Evolutionary conservation across 768 basidiomycete genomes (phyloP), one percentile per base, ranked within the genome.

Genomic region (Leccinum broughii): DNA sequence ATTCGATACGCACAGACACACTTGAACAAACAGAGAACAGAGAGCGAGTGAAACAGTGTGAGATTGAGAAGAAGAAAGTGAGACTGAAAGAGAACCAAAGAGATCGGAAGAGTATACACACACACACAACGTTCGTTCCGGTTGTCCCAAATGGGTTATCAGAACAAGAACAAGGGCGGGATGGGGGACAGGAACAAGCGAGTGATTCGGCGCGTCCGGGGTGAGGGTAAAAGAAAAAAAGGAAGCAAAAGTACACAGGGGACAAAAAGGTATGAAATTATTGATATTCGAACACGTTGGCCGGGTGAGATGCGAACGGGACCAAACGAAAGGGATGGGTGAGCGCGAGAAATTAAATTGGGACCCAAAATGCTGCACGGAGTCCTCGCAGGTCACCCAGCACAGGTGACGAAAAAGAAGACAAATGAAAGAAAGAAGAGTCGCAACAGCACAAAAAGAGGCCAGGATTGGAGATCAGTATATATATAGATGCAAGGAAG

Each of bases 401-500:
- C 44, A 46, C 44, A 46, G 44, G 44, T 13, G 20, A 46, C 11
- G 44, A 46, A 46, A 20, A 20, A 4, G 20, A 59, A 49, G 49
- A 67, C 10, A 28, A 6, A 8, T 9, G 10, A 41, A 6, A 35
- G 30, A 24, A 20, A 32, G 3, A 28, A 44, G 39, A 44, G n/a
- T 44, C n/a, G 5, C n/a, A 6, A 59, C 35, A 28, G 15, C 48
- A 39, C 11, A 35, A 32, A 35, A 28, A 46, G 22, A 39, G 10
- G 30, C 17, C 28, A 24, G 52, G 24, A 5, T 28, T 2, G 14
- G 51, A 22, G 20, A 17, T 51, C 57, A 55, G 28, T 59, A 70
- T 59, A 70, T 61, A 69, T 70, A 24, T 46, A 50, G 6, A 68
- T 62, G 64, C 63, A 64, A 66, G 57, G 57, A 53, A 56, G 22